Percentiles rank a stretch among this genome's conserved stretches.
Evolutionary conservation across 1,139 yeast genomes (phyloP).

Genomic region (Candida sp.): DNA sequence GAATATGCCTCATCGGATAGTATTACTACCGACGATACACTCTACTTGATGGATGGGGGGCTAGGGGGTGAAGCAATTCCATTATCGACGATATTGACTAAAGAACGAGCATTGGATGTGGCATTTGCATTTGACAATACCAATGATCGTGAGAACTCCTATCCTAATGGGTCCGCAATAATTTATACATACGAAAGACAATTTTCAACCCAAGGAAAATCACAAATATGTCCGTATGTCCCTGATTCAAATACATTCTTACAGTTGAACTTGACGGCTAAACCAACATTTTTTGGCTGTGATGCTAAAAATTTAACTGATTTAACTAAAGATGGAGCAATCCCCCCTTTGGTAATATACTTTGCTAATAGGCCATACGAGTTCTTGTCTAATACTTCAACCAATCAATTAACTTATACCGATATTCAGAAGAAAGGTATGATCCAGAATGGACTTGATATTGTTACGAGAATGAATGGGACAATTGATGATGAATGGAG

Average conservation of each 20-base stretch:
- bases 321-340: conserved; percentile 28
- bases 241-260: conserved; percentile 62
- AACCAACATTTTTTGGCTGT: conserved; percentile 43
- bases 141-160: conserved; percentile 25
- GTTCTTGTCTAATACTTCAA: conserved; percentile 30
- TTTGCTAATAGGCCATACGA: conserved; percentile 39
- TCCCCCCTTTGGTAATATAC: conserved; percentile 36
- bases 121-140: conserved; percentile 38
- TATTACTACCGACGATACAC: conserved; percentile 27
- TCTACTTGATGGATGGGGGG: conserved; percentile 42
- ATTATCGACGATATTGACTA: conserved; percentile 31
- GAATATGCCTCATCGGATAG: conserved; percentile 33
- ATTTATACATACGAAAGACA: conserved; percentile 59
- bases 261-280: conserved; percentile 11
- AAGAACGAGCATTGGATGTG: conserved; percentile 32
- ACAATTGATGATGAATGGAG: conserved; percentile 35
- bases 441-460: conserved; percentile 36
- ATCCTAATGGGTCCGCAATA: conserved; percentile 29
- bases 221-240: conserved; percentile 70
- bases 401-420: conserved; percentile 27
- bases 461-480: conserved; percentile 24
- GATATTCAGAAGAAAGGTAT: conserved; percentile 33
- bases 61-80: conserved; percentile 38
- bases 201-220: conserved; percentile 53
- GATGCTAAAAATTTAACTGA: conserved; percentile 35